These are phyloP conservation scores for Fusarium equiseti DNA, from an alignment of 2,329 filamentous ascomycete species.

Conservation along the genomic window DNA sequence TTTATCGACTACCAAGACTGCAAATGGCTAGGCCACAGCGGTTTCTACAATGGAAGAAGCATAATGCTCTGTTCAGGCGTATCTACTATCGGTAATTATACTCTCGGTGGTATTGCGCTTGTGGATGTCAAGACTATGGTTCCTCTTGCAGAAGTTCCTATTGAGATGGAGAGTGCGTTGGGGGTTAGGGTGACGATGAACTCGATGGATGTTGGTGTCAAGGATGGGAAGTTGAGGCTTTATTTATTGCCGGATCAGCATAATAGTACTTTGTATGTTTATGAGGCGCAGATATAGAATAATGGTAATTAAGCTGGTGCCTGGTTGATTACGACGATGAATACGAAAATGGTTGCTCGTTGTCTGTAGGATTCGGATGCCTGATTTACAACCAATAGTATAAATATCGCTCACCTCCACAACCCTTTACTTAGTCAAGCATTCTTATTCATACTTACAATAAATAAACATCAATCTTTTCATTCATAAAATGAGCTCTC, in stretches of 20 bases:
- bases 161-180: constrained; percentile 55
- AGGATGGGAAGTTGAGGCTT: constrained; percentile 58
- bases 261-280: constrained; percentile 60
- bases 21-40: constrained; percentile 60
- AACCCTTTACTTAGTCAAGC: background rate
- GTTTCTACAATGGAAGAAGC: constrained; percentile 51
- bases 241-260: constrained; percentile 63
- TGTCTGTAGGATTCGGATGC: background rate
- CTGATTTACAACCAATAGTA: background rate
- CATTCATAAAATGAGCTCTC: background rate
- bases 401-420: background rate
- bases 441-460: no score
- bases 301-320: constrained; percentile 19
- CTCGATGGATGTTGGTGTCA: constrained; percentile 60
- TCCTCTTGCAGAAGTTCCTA: constrained; percentile 60
- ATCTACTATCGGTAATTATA: constrained; percentile 51
- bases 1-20: constrained; percentile 65
- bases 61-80: constrained; percentile 64
- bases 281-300: constrained; percentile 54
- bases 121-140: constrained; percentile 60
- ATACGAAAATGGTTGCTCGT: constrained; percentile 11
- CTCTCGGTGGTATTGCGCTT: constrained; percentile 60
- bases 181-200: constrained; percentile 61
- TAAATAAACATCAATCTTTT: background rate
- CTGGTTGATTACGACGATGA: constrained; percentile 21